A percentile compares a stretch with the other conserved stretches of the same genome.
Conservation (phyloP, 805 yeast genomes). For the Yamadazyma kitorensis region DNA sequence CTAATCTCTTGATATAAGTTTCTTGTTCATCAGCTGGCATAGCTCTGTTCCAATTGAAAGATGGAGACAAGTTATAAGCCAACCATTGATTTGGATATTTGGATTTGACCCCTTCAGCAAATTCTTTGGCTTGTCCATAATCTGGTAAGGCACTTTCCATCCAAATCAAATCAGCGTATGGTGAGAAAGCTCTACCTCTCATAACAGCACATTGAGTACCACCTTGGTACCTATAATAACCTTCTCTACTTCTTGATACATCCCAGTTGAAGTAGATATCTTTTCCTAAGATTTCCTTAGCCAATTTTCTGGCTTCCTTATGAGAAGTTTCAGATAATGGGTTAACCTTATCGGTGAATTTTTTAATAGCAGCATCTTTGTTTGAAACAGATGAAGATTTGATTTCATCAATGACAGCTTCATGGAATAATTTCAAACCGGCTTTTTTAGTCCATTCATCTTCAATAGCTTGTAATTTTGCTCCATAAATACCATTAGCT, state of each 20-base stretch:
- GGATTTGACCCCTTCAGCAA: conserved; percentile 85
- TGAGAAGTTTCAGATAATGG: conserved; percentile 76
- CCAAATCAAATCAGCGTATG: conserved; percentile 95
- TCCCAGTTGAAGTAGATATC: conserved; percentile 95
- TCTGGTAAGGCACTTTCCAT: conserved; percentile 97
- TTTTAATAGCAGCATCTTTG: conserved; percentile 58
- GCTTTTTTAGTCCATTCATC: conserved; percentile 80
- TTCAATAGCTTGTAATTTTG: conserved; percentile 69
- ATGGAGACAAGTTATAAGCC: conserved; percentile 94
- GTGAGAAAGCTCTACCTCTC: conserved; percentile 94
- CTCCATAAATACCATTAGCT: conserved; percentile 66
- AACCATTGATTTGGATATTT: conserved; percentile 89
- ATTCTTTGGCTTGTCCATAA: conserved; percentile 88
- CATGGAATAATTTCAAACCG: conserved; percentile 82
- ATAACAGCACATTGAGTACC: conserved; percentile 97
- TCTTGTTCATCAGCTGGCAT: conserved; percentile 85
- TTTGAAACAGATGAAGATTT: conserved; percentile 55
- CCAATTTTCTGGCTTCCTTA: conserved; percentile 75
- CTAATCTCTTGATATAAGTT: conserved; percentile 84
- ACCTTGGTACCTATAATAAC: conserved; percentile 93
- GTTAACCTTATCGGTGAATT: conserved; percentile 65
- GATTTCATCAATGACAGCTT: conserved; percentile 86
- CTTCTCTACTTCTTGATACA: conserved; percentile 91
- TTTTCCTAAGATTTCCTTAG: conserved; percentile 71
- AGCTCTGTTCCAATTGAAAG: conserved; percentile 97